Base-by-base conservation (phyloP, 306 rosid genomes). In the Prunus kanzakura region DNA sequence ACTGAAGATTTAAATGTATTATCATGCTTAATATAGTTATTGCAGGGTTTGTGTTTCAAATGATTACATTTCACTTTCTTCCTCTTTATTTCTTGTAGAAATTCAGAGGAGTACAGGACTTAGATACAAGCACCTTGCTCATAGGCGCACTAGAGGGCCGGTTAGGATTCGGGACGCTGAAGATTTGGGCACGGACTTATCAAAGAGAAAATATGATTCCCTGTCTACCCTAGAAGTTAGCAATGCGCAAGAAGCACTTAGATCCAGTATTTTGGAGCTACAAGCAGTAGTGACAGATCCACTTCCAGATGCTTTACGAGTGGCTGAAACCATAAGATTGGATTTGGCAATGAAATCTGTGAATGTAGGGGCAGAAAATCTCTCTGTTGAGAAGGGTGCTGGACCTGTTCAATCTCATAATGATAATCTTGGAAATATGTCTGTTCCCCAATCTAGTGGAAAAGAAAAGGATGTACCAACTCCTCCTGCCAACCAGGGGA, bases 241-340 rank as follows among this genome's bases (percentile, higher is more conserved):
- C 18, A 81, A 72, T 77, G 84, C 80, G n/a, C 89, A 52, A 65
- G 87, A 92, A 78, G 89, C 96, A 69, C 90, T 95, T 41, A 85
- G 50, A 80, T 83, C 80, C 47, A 92, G 99, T 84, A 72, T 82
- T 71, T 66, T 65, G 71, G 96, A 89, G 81, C 64, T 92, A 71
- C 79, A 67, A 67, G 85, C 85, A 25, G 76, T 71, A 78, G 93
- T 92, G 67, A 86, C 72, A 7, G 97, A 95, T 77, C 97, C 97
- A 70, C 97, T 95, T 83, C 93, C 96, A 2, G 87, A 79, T 66
- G 90, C 91, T 10, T 76, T 95, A 69, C 86, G 22, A 10, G 32
- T 30, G 20, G 81, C 97, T 29, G 92, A 87, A 58, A 74, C 70
- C 54, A 49, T 88, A 70, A 73, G 84, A 75, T 75, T 88, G 3